Evolutionary conservation across 2,329 filamentous ascomycete genomes (phyloP).

Genomic region (Ceratocystiopsis minuta): DNA sequence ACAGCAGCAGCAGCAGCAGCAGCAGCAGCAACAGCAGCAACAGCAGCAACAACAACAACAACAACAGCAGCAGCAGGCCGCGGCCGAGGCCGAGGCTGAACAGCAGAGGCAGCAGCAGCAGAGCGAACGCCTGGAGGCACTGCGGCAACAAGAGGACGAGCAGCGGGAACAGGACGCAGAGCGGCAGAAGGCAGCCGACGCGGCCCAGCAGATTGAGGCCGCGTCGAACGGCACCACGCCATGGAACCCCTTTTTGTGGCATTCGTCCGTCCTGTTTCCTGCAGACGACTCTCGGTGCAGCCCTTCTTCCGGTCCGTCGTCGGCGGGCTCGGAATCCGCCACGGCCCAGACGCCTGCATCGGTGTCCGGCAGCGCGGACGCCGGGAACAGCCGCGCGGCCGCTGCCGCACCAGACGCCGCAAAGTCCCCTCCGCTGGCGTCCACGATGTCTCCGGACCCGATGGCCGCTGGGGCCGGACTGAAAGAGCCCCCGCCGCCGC

Average conservation of each 20-base stretch:
- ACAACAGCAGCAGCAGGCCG: conserved; percentile 5
- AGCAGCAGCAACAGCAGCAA: conserved; percentile 12
- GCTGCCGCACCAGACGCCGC: too few species aligned
- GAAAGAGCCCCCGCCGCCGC: too few species aligned
- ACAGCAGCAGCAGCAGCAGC: background rate
- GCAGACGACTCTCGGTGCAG: background rate
- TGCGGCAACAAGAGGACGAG: conserved; percentile 1
- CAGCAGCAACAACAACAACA: conserved; percentile 13
- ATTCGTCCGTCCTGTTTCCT: conserved; percentile 1
- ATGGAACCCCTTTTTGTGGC: background rate
- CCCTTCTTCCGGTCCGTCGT: background rate
- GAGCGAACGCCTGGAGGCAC: background rate
- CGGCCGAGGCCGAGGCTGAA: background rate
- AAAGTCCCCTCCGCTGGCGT: too few species aligned
- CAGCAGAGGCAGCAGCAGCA: background rate
- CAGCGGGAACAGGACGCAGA: conserved; percentile 14
- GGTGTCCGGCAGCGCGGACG: too few species aligned
- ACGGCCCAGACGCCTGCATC: background rate
- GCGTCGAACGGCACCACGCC: background rate
- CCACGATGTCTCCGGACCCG: too few species aligned
- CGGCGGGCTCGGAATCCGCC: background rate
- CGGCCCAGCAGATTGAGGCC: background rate
- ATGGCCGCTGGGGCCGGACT: too few species aligned
- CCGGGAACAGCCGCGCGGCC: too few species aligned
- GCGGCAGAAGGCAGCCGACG: conserved; percentile 1